These are phyloP conservation scores for Umbellularia californica DNA, from an alignment of 164 flowering plant species.

Conservation along the genomic window DNA sequence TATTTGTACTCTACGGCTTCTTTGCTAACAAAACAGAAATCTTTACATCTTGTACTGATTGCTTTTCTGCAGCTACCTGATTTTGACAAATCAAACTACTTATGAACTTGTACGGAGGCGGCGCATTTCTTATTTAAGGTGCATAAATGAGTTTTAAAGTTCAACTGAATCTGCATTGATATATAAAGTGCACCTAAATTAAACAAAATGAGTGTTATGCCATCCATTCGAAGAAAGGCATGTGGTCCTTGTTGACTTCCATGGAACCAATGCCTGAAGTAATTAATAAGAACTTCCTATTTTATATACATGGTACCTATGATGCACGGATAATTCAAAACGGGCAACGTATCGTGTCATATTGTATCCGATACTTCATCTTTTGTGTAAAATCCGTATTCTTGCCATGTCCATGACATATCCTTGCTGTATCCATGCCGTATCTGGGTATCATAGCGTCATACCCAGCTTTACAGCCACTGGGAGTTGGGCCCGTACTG, in stretches of 20 bases:
- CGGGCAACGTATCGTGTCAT: no score
- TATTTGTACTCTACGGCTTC: not conserved
- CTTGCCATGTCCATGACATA: no score
- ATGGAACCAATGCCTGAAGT: not conserved
- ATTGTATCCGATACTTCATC: no score
- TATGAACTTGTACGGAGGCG: conserved; percentile 85
- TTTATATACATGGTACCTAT: not conserved
- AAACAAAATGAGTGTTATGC: not conserved
- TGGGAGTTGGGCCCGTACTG: not conserved
- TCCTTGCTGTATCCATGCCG: no score
- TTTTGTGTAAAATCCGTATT: no score
- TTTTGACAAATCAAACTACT: conserved; percentile 88
- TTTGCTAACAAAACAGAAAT: no score
- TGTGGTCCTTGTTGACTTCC: not conserved
- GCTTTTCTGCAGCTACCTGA: conserved; percentile 60
- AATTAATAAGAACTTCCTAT: not conserved
- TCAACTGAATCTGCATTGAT: not conserved
- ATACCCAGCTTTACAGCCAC: not conserved
- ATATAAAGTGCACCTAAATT: not conserved
- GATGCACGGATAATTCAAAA: no score
- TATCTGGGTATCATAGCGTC: no score
- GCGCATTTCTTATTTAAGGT: conserved; percentile 79
- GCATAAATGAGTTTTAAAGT: not conserved
- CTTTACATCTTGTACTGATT: not conserved
- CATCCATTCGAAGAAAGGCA: not conserved